Evolutionary conservation across 2,329 filamentous ascomycete genomes (phyloP).

Genomic region (Aureobasidium sp.): DNA sequence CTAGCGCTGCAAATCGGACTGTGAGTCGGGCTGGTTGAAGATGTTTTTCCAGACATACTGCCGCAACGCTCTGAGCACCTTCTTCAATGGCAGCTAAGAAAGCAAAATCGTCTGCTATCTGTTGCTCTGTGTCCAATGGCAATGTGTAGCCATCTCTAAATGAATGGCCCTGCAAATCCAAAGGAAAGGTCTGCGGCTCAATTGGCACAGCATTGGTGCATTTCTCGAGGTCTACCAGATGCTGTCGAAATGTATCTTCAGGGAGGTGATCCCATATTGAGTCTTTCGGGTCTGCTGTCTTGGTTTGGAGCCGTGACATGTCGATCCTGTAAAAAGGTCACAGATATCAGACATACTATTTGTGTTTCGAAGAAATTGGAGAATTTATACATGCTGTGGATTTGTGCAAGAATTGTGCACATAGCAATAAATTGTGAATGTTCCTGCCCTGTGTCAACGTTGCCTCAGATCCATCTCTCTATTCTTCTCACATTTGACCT

Average conservation of each 20-base stretch:
- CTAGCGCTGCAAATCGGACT: slow-evolving; percentile 10
- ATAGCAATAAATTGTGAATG: neutral
- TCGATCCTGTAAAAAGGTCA: neutral
- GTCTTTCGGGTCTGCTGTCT: neutral
- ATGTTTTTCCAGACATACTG: slow-evolving; percentile 8
- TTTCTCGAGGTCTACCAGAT: slow-evolving; percentile 9
- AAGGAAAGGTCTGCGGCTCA: neutral
- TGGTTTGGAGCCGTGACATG: slow-evolving; percentile 4
- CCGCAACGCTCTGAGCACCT: slow-evolving; percentile 12
- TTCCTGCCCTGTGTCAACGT: too few relatives aligned
- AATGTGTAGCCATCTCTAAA: neutral
- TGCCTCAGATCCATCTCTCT: too few relatives aligned
- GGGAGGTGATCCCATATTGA: slow-evolving; percentile 1
- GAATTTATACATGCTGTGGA: neutral
- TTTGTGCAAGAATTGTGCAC: neutral
- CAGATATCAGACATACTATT: too few relatives aligned
- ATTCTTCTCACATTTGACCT: too few relatives aligned
- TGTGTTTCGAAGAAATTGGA: neutral
- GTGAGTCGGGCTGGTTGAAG: neutral
- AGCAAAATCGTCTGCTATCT: slow-evolving; percentile 12
- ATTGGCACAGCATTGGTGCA: slow-evolving; percentile 10
- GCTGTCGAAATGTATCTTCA: slow-evolving; percentile 8
- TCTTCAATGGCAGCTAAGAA: slow-evolving; percentile 12
- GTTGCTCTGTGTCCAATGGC: neutral
- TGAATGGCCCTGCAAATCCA: neutral